These are phyloP conservation scores for Fraxinus angustifolia DNA, from an alignment of 305 asterid species.

Conservation along the genomic window DNA sequence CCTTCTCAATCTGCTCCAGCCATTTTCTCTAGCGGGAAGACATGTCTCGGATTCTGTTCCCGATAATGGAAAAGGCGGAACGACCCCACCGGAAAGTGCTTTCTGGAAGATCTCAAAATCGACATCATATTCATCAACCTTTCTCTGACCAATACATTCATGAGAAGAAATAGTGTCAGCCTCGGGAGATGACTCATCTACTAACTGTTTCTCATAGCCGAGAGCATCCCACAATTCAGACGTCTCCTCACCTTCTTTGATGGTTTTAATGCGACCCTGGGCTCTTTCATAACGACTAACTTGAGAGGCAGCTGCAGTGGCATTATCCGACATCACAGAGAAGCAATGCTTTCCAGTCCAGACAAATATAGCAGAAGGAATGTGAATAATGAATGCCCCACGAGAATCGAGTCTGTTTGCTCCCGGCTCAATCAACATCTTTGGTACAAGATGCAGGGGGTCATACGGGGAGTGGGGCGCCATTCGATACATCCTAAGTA, in stretches of 20 bases:
- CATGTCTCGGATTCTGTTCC: constrained; percentile 39
- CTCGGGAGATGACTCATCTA: constrained; percentile 19
- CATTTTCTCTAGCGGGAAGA: constrained; percentile 43
- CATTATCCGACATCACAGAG: constrained; percentile 61
- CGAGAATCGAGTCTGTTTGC: constrained; percentile 71
- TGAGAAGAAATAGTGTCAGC: background rate
- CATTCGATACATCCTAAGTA: constrained; percentile 69
- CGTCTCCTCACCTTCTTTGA: constrained; percentile 75
- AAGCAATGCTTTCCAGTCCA: constrained; percentile 75
- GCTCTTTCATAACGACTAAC: constrained; percentile 74
- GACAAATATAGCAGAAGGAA: constrained; percentile 68
- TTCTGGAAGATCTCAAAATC: constrained; percentile 43
- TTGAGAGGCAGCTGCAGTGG: constrained; percentile 69
- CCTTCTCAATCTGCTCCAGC: constrained; percentile 44
- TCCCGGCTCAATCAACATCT: constrained; percentile 64
- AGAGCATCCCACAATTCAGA: constrained; percentile 68
- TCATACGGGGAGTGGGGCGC: constrained; percentile 93
- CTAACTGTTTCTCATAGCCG: constrained; percentile 29
- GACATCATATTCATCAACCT: constrained; percentile 35
- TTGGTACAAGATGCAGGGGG: constrained; percentile 94
- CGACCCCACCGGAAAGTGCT: constrained; percentile 46
- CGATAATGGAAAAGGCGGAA: constrained; percentile 43
- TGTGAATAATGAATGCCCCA: constrained; percentile 76
- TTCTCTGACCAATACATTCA: constrained; percentile 32
- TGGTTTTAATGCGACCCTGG: constrained; percentile 49